Base-by-base conservation (phyloP, 768 basidiomycete species). In the Amanita muscaria region DNA sequence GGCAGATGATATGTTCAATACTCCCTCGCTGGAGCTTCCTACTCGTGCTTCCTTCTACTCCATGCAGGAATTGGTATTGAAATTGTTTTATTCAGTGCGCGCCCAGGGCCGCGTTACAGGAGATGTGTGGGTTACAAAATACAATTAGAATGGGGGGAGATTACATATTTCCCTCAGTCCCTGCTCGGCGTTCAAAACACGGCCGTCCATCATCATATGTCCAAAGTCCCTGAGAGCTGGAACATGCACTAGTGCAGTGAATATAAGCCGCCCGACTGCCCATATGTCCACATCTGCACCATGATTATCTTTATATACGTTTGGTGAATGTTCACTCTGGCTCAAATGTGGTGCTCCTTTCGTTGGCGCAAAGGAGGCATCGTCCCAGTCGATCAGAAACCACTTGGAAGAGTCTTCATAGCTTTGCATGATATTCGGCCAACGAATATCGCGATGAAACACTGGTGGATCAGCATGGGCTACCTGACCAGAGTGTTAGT, bases 341-440 rank as follows among this genome's bases (percentile, higher is more conserved):
- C n/a, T 14, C 4, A 62, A 51, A 37, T 50, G 8, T 22, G 35
- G 19, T 9, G 21, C 31, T 2, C 54, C 57, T 16, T 4, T 38
- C 14, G 56, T 60, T 15, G 52, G 54, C 3, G 50, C 25, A 10
- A n/a, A n/a, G 27, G 50, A 40, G 16, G 60, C 60, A 49, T 62
- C 56, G 42, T 61, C 56, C 56, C 56, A 62, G 46, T 61, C 60
- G 38, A 61, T 59, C 14, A 62, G 37, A 35, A 62, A 58, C 60
- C 60, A 62, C 41, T 53, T 48, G 8, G 43, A 34, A 10, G 30
- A 24, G 48, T 61, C 55, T 24, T 54, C 50, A 23, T 40, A 10
- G 7, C 48, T 19, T 25, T 45, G 55, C 15, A 62, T 49, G 43
- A 62, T 46, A 47, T 62, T 59, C 4, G 36, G 25, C 53, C 54